phyloP scores from a whole-genome alignment of 441 rosid genomes.

The Melastoma candidum region DNA sequence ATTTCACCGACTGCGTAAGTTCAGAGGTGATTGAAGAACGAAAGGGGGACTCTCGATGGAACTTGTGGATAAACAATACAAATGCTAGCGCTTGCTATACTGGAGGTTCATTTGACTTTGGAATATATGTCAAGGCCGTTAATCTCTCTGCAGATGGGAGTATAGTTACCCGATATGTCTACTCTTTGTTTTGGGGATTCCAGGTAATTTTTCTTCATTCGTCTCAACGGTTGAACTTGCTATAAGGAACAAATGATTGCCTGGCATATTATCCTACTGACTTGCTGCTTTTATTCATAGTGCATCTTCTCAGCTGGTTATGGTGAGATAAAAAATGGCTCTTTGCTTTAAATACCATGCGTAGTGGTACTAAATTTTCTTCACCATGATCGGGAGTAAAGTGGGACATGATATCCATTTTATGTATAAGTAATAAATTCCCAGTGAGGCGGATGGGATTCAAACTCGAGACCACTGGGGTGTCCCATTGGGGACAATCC shows the following conservation, averaged over 20 bases:
- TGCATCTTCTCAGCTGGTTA: slow-evolving; percentile 4
- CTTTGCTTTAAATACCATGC: too few relatives aligned
- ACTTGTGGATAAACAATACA: slow-evolving; percentile 27
- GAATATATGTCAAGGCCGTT: slow-evolving; percentile 48
- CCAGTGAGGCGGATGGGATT: too few relatives aligned
- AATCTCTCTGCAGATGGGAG: slow-evolving; percentile 36
- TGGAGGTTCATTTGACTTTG: slow-evolving; percentile 36
- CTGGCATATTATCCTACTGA: too few relatives aligned
- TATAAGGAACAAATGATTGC: too few relatives aligned
- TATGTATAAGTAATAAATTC: too few relatives aligned
- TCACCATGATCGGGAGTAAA: too few relatives aligned
- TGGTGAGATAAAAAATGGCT: not conserved
- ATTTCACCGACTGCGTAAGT: slow-evolving; percentile 50
- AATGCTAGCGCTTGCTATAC: slow-evolving; percentile 46
- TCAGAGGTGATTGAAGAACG: slow-evolving; percentile 10
- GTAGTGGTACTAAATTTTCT: too few relatives aligned
- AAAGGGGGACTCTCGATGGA: not conserved
- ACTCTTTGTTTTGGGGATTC: slow-evolving; percentile 91
- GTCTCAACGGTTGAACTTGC: not conserved
- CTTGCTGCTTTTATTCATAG: too few relatives aligned
- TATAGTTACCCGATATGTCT: slow-evolving; percentile 50
- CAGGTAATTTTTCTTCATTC: slow-evolving; percentile 39
- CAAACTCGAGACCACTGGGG: too few relatives aligned
- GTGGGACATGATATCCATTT: too few relatives aligned
- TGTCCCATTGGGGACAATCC: too few relatives aligned